Evolutionary conservation across 305 asterid species (phyloP), one percentile per base, ranked within the genome.

Genomic region (Rubia balearica): DNA sequence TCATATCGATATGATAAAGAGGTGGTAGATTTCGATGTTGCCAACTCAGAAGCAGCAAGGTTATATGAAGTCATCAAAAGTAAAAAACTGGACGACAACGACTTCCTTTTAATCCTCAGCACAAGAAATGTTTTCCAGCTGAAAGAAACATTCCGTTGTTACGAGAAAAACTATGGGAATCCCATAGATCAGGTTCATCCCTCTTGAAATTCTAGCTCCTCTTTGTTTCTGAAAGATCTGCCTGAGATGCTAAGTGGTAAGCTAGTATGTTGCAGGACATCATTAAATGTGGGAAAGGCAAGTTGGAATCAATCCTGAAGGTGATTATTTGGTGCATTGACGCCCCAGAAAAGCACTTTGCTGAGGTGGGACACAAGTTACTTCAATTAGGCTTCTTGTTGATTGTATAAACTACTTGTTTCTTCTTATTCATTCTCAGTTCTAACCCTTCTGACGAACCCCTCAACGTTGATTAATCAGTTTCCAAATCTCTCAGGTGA

Each of bases 291-390:
- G 92, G 96, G 21, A 78, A 83, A 71, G 86, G 88, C 75, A 71
- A 76, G 45, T 59, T 81, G 67, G 95, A 88, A 81, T 82, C 89
- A 8, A 57, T 85, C 8, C 40, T 87, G 81, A 84, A 82, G 76
- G 92, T 85, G 71, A 83, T 75, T 49, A 69, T 89, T 80, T 79
- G 86, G 94, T 89, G 96, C 88, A 69, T 88, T 24, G 87, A 80
- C 62, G 33, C 84, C 51, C 96, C 96, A 3, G 90, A 81, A 78
- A 89, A 85, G 73, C 98, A 92, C 88, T 92, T 88, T 65, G 90
- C 96, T 12, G 93, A 86, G 96, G 97, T 89, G 76, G 79, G 59
- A 75, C 3, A 11, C 19, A 1, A 16, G 56, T 5, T 17, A 21
- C 8, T 17, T 24, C 10, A 24, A 60, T 8, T 62, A 5, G 42